Percentiles rank a stretch among this genome's conserved stretches.
Conservation (phyloP, 2,329 filamentous ascomycete species). For the Phaeosphaeriaceae sp. region DNA sequence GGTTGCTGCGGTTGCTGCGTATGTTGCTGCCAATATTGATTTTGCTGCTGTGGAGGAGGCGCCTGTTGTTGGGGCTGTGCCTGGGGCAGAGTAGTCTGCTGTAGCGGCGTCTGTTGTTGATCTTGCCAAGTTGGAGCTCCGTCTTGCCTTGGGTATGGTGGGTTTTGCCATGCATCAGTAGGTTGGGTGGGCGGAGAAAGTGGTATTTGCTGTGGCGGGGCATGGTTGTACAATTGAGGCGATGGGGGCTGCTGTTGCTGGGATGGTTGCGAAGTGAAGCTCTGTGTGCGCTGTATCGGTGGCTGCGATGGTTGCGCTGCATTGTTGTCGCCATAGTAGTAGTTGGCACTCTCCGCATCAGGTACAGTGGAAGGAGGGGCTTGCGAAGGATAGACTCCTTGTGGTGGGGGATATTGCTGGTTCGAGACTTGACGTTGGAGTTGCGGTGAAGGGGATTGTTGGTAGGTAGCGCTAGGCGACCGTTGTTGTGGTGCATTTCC, state of each 20-base stretch:
- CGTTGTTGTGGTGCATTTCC: constrained; percentile 20
- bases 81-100: constrained; percentile 16
- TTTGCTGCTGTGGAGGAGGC: constrained; percentile 27
- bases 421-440: constrained; percentile 43
- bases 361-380: constrained; percentile 40
- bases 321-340: constrained; percentile 42
- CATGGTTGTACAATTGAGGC: constrained; percentile 40
- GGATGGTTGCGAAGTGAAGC: constrained; percentile 40
- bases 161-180: constrained; percentile 37
- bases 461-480: constrained; percentile 33
- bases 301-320: constrained; percentile 29
- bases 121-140: constrained; percentile 32
- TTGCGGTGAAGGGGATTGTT: constrained; percentile 45
- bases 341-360: constrained; percentile 42
- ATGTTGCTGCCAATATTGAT: constrained; percentile 29
- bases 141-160: constrained; percentile 41
- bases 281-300: constrained; percentile 38
- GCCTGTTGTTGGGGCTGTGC: constrained; percentile 15
- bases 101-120: constrained; percentile 13
- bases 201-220: constrained; percentile 33
- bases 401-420: constrained; percentile 44
- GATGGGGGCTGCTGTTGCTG: constrained; percentile 43
- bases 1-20: constrained; percentile 33
- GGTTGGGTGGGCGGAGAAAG: constrained; percentile 41
- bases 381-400: constrained; percentile 42